Conservation (phyloP, 371 early-diverging fungal species). For the Haplosporangium sp. region DNA sequence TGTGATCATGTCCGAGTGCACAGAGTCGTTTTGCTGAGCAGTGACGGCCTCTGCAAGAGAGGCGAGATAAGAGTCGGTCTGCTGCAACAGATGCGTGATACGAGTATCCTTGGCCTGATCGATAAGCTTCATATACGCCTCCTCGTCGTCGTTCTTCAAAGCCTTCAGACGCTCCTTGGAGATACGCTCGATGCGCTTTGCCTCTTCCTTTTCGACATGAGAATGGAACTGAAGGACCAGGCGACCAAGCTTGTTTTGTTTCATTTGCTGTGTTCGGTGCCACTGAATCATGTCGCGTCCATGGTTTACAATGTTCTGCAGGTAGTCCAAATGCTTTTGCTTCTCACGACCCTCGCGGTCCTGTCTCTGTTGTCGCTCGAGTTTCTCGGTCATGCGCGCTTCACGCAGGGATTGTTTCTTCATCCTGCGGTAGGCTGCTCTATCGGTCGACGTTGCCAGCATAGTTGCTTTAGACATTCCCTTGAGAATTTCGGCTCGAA, state of each 20-base stretch:
- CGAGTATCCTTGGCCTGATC: slow-evolving; percentile 95
- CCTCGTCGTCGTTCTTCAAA: slow-evolving; percentile 94
- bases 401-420: slow-evolving; percentile 93
- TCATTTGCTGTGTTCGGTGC: slow-evolving; percentile 77
- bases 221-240: slow-evolving; percentile 82
- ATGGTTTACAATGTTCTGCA: slow-evolving; percentile 79
- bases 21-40: slow-evolving; percentile 80
- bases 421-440: slow-evolving; percentile 82
- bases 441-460: slow-evolving; percentile 83
- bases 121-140: slow-evolving; percentile 92
- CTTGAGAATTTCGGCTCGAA: slow-evolving; percentile 84
- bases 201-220: slow-evolving; percentile 90
- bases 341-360: slow-evolving; percentile 90
- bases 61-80: slow-evolving; percentile 88
- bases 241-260: slow-evolving; percentile 78
- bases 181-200: slow-evolving; percentile 80
- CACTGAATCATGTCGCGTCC: slow-evolving; percentile 77
- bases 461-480: slow-evolving; percentile 76
- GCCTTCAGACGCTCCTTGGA: slow-evolving; percentile 95
- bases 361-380: slow-evolving; percentile 88
- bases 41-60: slow-evolving; percentile 83
- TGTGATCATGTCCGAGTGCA: slow-evolving; percentile 56
- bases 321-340: slow-evolving; percentile 82
- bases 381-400: slow-evolving; percentile 89
- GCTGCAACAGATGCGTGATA: slow-evolving; percentile 85